Percentiles rank a stretch among this genome's conserved stretches.
Conservation (phyloP, 2,329 filamentous ascomycete species). For the Ophiosphaerella herpotricha region DNA sequence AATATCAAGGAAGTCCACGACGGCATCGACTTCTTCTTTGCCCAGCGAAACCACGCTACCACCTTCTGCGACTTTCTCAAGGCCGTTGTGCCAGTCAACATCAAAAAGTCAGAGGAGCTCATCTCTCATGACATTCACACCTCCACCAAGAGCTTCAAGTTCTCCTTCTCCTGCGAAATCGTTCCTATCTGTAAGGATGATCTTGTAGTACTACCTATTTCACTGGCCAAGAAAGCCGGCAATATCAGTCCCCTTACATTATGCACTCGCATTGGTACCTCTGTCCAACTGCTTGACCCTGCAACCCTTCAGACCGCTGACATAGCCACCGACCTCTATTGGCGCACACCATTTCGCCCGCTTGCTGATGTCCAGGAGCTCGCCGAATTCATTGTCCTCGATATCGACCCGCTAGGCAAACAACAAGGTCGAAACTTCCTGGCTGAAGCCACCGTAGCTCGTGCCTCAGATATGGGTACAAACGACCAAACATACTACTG, state of each 20-base stretch:
- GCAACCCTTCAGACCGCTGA: conserved; percentile 90
- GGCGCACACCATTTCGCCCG: conserved; percentile 83
- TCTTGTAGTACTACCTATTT: conserved; percentile 88
- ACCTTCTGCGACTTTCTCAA: conserved; percentile 89
- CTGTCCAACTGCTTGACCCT: conserved; percentile 87
- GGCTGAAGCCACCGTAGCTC: conserved; percentile 85
- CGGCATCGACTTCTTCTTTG: conserved; percentile 94
- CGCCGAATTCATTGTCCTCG: conserved; percentile 91
- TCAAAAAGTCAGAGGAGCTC: conserved; percentile 87
- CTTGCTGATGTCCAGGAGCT: conserved; percentile 84
- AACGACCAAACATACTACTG: conserved; percentile 90
- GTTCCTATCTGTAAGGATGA: conserved; percentile 98
- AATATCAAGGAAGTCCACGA: conserved; percentile 98
- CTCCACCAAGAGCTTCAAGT: conserved; percentile 90
- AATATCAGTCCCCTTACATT: conserved; percentile 87
- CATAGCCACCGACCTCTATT: conserved; percentile 81
- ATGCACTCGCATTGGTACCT: conserved; percentile 86
- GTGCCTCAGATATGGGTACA: conserved; percentile 80
- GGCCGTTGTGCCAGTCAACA: conserved; percentile 76
- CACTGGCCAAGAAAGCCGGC: conserved; percentile 81
- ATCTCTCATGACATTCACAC: conserved; percentile 95
- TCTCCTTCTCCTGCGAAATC: conserved; percentile 85
- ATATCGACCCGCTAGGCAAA: conserved; percentile 79
- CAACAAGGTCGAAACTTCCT: conserved; percentile 81
- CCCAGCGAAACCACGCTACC: conserved; percentile 86